Evolutionary conservation across 2,329 filamentous ascomycete genomes (phyloP).

Genomic region (Venturia nashicola): DNA sequence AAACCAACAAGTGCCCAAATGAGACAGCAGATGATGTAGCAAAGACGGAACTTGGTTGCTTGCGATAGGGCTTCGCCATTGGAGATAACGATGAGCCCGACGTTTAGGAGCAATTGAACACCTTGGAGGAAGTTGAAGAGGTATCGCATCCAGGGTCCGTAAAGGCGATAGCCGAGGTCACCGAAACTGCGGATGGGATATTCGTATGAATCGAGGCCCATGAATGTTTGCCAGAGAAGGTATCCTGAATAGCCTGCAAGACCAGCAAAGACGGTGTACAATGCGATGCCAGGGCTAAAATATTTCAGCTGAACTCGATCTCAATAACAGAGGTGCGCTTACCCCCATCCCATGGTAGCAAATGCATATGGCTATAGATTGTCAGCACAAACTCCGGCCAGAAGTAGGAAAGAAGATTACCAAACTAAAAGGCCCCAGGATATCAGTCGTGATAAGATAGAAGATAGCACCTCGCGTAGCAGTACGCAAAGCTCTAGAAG

Average conservation of each 20-base stretch:
- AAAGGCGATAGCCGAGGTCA: slow-evolving; percentile 37
- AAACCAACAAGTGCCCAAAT: slow-evolving; percentile 40
- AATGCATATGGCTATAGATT: neutral
- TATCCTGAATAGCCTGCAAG: slow-evolving; percentile 20
- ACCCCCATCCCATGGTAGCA: slow-evolving; percentile 6
- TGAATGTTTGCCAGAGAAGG: neutral
- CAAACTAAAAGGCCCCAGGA: slow-evolving; percentile 26
- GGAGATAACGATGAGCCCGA: slow-evolving; percentile 39
- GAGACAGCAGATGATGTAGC: slow-evolving; percentile 40
- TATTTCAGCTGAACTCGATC: slow-evolving; percentile 17
- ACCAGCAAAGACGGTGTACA: slow-evolving; percentile 26
- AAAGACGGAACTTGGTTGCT: slow-evolving; percentile 33
- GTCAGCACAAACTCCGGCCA: neutral
- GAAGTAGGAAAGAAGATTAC: slow-evolving; percentile 10
- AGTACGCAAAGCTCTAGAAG: slow-evolving; percentile 22
- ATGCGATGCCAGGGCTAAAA: slow-evolving; percentile 20
- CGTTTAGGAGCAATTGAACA: slow-evolving; percentile 37
- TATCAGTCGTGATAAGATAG: slow-evolving; percentile 34
- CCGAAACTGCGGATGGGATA: slow-evolving; percentile 36
- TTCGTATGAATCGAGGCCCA: slow-evolving; percentile 32
- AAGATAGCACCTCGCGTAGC: slow-evolving; percentile 26
- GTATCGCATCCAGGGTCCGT: slow-evolving; percentile 32
- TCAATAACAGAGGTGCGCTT: slow-evolving; percentile 14
- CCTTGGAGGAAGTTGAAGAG: slow-evolving; percentile 37
- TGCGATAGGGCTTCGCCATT: slow-evolving; percentile 44